A percentile compares a stretch with the other conserved stretches of the same genome.
Conservation (phyloP, 2,329 filamentous ascomycete species). For the Venturia pyrina region DNA sequence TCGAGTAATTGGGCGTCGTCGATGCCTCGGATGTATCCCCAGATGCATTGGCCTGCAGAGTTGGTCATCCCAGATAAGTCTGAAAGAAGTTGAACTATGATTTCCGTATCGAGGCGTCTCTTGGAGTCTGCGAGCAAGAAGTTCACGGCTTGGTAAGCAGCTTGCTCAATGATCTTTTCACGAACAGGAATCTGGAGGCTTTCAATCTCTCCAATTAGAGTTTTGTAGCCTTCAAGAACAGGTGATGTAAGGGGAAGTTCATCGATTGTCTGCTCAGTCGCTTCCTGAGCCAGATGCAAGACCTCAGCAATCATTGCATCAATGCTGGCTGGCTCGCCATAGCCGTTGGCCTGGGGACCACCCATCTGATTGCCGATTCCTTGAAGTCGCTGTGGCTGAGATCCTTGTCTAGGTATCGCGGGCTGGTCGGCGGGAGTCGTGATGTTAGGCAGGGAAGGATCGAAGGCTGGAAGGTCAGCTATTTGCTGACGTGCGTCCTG, state of each 20-base stretch:
- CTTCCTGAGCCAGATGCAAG: conserved; percentile 45
- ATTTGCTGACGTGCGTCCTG: conserved; percentile 51
- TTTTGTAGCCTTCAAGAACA: conserved; percentile 49
- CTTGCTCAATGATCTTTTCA: conserved; percentile 45
- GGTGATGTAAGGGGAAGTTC: conserved; percentile 45
- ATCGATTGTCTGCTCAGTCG: conserved; percentile 47
- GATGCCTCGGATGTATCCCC: conserved; percentile 38
- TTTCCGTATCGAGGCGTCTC: conserved; percentile 50
- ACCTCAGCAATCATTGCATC: conserved; percentile 44
- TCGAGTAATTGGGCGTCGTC: conserved; percentile 52
- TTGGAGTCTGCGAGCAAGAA: conserved; percentile 46
- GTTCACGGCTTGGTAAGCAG: conserved; percentile 44
- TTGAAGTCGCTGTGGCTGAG: conserved; percentile 34
- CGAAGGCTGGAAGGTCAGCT: conserved; percentile 51
- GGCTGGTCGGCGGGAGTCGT: conserved; percentile 54
- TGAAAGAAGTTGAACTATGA: conserved; percentile 50
- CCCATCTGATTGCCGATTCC: conserved; percentile 10
- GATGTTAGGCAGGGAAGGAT: conserved; percentile 46
- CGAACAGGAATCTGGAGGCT: conserved; percentile 33
- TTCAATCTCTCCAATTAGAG: conserved; percentile 38
- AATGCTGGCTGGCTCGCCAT: conserved; percentile 43
- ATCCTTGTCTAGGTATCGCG: conserved; percentile 47
- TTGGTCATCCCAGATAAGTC: conserved; percentile 54
- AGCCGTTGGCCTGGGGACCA: conserved; percentile 49
- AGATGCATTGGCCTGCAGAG: conserved; percentile 43